Evolutionary conservation across 495 filamentous ascomycete genomes (phyloP).

Genomic region (Daldinia bambusicola): DNA sequence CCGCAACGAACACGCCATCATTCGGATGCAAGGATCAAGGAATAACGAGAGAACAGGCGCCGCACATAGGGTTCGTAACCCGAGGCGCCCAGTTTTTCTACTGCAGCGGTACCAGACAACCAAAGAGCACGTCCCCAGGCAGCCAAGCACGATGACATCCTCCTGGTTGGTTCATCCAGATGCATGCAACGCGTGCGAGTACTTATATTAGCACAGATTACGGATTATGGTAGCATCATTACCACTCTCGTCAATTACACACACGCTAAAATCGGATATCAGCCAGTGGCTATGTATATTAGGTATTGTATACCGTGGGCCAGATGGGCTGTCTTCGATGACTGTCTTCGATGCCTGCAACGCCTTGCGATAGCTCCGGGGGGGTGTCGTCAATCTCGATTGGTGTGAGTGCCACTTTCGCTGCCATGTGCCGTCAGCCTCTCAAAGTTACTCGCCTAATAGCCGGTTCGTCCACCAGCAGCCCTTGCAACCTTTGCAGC

Average conservation of each 20-base stretch:
- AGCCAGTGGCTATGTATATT: slow-evolving; percentile 7
- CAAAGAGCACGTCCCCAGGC: not conserved
- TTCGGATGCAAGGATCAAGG: slow-evolving; percentile 23
- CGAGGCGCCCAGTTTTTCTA: slow-evolving; percentile 25
- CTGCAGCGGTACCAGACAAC: not conserved
- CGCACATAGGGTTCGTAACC: slow-evolving; percentile 41
- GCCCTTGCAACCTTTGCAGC: not conserved
- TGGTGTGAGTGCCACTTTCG: slow-evolving; percentile 29
- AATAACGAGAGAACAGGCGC: slow-evolving; percentile 25
- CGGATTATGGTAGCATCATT: slow-evolving; percentile 14
- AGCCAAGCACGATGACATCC: not conserved
- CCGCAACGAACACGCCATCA: slow-evolving; percentile 25
- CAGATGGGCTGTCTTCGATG: not conserved
- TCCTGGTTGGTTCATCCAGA: slow-evolving; percentile 4
- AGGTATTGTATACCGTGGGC: too few species aligned
- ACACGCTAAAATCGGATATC: slow-evolving; percentile 12
- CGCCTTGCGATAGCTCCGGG: too few species aligned
- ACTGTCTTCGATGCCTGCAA: slow-evolving; percentile 6
- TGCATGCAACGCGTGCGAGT: slow-evolving; percentile 9
- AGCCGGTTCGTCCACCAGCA: slow-evolving; percentile 29
- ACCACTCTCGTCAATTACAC: slow-evolving; percentile 12
- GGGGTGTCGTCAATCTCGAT: slow-evolving; percentile 35
- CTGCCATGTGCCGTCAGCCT: slow-evolving; percentile 45
- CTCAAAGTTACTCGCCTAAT: slow-evolving; percentile 35
- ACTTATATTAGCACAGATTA: slow-evolving; percentile 10